Base-by-base conservation (phyloP, 148 eudicot genomes). In the Persicaria maculosa region DNA sequence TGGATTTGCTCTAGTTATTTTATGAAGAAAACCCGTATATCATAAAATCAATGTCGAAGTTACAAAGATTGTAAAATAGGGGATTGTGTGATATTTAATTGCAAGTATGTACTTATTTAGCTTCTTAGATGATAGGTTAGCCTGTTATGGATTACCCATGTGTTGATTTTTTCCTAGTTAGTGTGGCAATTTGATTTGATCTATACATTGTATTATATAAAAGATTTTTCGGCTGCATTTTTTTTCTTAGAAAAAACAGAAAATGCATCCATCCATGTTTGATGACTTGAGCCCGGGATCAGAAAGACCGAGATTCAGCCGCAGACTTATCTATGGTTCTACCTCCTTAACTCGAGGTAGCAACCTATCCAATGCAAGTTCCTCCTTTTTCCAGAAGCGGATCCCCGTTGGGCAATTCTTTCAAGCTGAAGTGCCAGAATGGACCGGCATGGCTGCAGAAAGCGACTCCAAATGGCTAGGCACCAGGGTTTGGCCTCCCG, bases 211-310 rank as follows among this genome's bases (percentile, higher is more conserved):
- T 9, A 8, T 16, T n/a, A 4, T 54, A 17, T 54, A 54, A 54
- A 54, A 54, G 44, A 62, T 9, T 62, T 62, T 12, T 0, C 1
- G 25, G 25, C 44, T 61, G 15, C 44, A 12, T 65, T 65, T 14
- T 6, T 48, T 72, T 61, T 76, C 82, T 75, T 78, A 92, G 93
- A 84, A 78, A 77, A 88, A 82, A 77, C 89, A 83, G 80, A 91
- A 72, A 83, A 90, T 88, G 89, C 97, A 88, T 76, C 97, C 96
- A 68, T 81, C 84, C 72, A 84, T 88, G 90, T 91, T 83, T 65
- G 93, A 94, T 20, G 92, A 87, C 72, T 74, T 67, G 11, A 61
- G 69, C 47, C 75, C 74, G 48, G 73, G 81, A 31, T 47, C 50
- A 12, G 90, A 86, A 76, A 70, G 82, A 81, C 20, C 71, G 75